Conservation (phyloP, 768 basidiomycete genomes). For the Trametes coccinea region DNA sequence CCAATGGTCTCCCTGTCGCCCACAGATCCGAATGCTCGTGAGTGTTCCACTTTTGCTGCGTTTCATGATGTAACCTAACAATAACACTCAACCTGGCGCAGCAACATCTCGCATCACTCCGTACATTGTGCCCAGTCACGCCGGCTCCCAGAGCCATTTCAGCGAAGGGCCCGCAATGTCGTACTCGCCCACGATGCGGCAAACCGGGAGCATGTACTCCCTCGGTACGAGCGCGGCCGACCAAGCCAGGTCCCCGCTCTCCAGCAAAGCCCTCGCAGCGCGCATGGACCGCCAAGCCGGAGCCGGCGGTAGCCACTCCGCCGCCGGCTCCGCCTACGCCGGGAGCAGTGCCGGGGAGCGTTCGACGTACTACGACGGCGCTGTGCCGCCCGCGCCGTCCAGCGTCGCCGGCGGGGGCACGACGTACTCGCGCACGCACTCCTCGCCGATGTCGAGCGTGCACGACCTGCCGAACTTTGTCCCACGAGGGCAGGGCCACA, state of each 20-base stretch:
- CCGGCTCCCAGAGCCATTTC: neutral
- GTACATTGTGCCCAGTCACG: neutral
- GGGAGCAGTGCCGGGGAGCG: neutral
- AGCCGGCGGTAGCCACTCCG: neutral
- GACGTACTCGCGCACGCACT: slow-evolving; percentile 1
- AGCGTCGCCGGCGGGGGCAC: neutral
- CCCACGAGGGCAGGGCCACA: neutral
- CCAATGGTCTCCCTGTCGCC: neutral
- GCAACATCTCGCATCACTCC: neutral
- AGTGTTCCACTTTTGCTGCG: neutral
- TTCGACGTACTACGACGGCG: neutral
- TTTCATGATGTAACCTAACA: neutral
- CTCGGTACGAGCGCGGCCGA: neutral
- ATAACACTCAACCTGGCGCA: no score
- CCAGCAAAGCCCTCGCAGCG: neutral
- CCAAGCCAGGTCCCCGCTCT: no score
- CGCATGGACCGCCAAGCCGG: neutral
- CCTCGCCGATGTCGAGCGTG: neutral
- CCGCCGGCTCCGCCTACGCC: neutral
- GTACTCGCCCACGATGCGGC: neutral
- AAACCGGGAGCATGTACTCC: neutral
- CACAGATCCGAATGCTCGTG: neutral
- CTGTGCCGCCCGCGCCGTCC: neutral
- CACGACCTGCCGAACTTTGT: neutral
- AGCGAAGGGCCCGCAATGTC: neutral